Conservation (phyloP, 2,329 filamentous ascomycete species). For the Aspergillus sp. region DNA sequence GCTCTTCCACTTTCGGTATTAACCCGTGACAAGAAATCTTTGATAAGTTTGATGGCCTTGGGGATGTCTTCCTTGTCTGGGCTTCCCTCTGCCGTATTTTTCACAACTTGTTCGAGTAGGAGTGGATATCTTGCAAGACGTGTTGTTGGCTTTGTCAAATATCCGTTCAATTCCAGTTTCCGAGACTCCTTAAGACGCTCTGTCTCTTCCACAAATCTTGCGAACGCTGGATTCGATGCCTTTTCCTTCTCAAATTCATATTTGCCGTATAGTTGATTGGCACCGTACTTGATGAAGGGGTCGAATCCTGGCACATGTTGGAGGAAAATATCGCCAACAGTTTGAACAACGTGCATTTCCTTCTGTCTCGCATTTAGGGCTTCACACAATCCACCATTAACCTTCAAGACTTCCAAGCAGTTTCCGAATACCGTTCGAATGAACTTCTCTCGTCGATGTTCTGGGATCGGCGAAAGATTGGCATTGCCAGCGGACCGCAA, state of each 20-base stretch:
- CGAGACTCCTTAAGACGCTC: slow-evolving; percentile 93
- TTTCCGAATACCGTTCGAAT: slow-evolving; percentile 95
- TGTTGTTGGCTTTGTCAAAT: slow-evolving; percentile 95
- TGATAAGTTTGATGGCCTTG: slow-evolving; percentile 79
- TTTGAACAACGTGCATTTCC: slow-evolving; percentile 80
- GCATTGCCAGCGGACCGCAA: slow-evolving; percentile 65
- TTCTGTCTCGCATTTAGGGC: slow-evolving; percentile 87
- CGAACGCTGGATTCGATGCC: slow-evolving; percentile 75
- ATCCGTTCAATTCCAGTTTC: slow-evolving; percentile 95
- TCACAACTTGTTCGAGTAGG: slow-evolving; percentile 83
- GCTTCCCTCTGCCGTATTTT: slow-evolving; percentile 84
- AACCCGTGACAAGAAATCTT: slow-evolving; percentile 79
- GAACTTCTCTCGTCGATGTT: slow-evolving; percentile 80
- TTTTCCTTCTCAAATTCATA: slow-evolving; percentile 98
- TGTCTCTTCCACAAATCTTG: slow-evolving; percentile 92
- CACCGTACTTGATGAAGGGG: slow-evolving; percentile 93
- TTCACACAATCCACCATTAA: slow-evolving; percentile 84
- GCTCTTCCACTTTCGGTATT: slow-evolving; percentile 95
- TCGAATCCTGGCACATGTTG: slow-evolving; percentile 89
- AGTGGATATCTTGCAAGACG: slow-evolving; percentile 90
- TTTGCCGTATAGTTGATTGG: slow-evolving; percentile 92
- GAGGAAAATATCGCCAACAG: slow-evolving; percentile 89
- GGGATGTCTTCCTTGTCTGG: slow-evolving; percentile 90
- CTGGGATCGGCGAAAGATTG: slow-evolving; percentile 75
- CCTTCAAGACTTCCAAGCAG: slow-evolving; percentile 86